These are phyloP conservation scores for Alternaria incomplexa DNA, from an alignment of 2,329 filamentous ascomycete genomes.

Conservation along the genomic window DNA sequence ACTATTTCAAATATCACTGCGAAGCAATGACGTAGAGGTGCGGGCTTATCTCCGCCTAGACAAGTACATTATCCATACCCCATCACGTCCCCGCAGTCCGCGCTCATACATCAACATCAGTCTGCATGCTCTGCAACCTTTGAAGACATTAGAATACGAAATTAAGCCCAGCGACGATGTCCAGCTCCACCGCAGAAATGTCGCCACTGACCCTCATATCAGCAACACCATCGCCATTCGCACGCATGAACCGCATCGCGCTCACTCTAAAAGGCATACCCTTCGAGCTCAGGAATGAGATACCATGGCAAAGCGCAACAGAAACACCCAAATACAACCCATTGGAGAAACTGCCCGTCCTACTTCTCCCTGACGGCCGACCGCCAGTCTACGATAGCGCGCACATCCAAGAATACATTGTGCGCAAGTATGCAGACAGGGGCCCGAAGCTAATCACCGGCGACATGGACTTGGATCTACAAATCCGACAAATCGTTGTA, in stretches of 20 bases:
- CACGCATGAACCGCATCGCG: slow-evolving; percentile 51
- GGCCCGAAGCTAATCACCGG: slow-evolving; percentile 14
- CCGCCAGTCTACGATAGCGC: slow-evolving; percentile 22
- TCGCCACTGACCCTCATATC: slow-evolving; percentile 24
- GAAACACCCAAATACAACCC: slow-evolving; percentile 50
- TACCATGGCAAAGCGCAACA: slow-evolving; percentile 51
- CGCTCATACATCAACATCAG: background rate
- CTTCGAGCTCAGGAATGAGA: slow-evolving; percentile 51
- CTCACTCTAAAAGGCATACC: slow-evolving; percentile 49
- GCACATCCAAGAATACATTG: slow-evolving; percentile 25
- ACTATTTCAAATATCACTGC: background rate
- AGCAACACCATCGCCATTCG: slow-evolving; percentile 50
- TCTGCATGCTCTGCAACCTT: background rate
- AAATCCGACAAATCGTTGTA: slow-evolving; percentile 20
- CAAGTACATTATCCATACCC: background rate
- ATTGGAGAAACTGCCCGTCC: slow-evolving; percentile 49
- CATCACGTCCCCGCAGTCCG: background rate
- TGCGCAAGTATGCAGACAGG: slow-evolving; percentile 17
- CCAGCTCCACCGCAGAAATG: background rate
- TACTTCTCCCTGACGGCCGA: slow-evolving; percentile 34
- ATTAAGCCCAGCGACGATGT: background rate
- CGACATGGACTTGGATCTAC: slow-evolving; percentile 12
- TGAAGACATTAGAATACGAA: background rate
- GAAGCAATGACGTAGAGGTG: background rate
- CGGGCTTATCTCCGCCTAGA: slow-evolving; percentile 1